Conservation (phyloP, 1,284 basidiomycete genomes). For the Cutaneotrichosporon cyanovorans region DNA sequence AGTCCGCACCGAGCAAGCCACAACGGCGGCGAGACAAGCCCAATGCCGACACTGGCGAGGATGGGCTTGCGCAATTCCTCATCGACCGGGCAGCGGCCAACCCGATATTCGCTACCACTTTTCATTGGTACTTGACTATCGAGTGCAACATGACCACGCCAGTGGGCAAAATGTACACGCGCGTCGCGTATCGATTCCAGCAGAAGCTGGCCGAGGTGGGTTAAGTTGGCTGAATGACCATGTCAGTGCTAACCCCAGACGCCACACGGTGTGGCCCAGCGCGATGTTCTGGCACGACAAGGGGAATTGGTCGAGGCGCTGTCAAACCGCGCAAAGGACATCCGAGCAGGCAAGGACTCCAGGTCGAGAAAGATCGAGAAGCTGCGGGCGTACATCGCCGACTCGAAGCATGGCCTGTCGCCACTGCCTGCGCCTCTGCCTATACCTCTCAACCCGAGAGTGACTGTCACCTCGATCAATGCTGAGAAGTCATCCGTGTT, state of each 20-base stretch:
- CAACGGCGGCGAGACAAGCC: constrained; percentile 48
- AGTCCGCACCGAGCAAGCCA: constrained; percentile 41
- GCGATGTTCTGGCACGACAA: constrained; percentile 75
- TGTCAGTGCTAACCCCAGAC: constrained; percentile 48
- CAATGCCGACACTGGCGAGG: constrained; percentile 57
- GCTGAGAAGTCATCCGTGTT: constrained; percentile 90
- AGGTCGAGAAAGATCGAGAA: constrained; percentile 97
- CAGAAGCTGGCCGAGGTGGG: constrained; percentile 70
- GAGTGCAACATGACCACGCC: constrained; percentile 67
- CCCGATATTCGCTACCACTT: constrained; percentile 74
- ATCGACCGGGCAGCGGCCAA: constrained; percentile 78
- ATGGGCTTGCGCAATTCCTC: constrained; percentile 81
- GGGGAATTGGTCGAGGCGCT: constrained; percentile 77
- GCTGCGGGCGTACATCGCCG: constrained; percentile 69
- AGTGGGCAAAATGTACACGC: constrained; percentile 84
- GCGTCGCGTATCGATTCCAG: constrained; percentile 82
- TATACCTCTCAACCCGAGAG: constrained; percentile 77
- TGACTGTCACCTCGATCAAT: constrained; percentile 74
- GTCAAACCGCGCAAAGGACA: constrained; percentile 73
- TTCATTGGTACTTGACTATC: constrained; percentile 98
- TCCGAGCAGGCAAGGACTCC: constrained; percentile 82
- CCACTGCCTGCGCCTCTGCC: constrained; percentile 66
- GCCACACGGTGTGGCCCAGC: constrained; percentile 64
- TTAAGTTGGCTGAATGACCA: constrained; percentile 55
- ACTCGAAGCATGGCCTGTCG: constrained; percentile 71